phyloP scores from a whole-genome alignment of 2,329 filamentous ascomycete genomes.

The Trichoderma endophyticum region DNA sequence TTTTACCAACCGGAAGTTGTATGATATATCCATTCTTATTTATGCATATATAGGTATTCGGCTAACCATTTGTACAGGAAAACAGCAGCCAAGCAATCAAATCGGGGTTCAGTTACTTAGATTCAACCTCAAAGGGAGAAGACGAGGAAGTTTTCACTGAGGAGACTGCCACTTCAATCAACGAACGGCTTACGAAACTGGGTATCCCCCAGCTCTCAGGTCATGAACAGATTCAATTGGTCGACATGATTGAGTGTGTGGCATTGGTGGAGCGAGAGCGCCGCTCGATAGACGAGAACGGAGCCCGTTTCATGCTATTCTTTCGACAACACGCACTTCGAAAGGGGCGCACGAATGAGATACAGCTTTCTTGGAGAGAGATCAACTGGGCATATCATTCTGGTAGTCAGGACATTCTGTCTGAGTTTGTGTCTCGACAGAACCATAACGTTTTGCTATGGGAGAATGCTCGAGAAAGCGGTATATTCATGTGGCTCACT shows the following conservation, averaged over 20 bases:
- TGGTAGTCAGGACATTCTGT: conserved; percentile 81
- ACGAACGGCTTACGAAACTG: conserved; percentile 71
- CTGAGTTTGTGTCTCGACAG: conserved; percentile 77
- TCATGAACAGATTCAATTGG: conserved; percentile 80
- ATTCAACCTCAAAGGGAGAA: neutral
- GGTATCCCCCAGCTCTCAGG: conserved; percentile 77
- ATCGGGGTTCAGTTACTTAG: neutral
- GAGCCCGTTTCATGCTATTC: conserved; percentile 81
- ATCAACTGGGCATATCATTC: conserved; percentile 86
- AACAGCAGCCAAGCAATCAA: neutral
- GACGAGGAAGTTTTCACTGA: conserved; percentile 61
- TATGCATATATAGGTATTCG: neutral
- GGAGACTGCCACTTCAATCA: conserved; percentile 65
- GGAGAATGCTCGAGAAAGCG: conserved; percentile 80
- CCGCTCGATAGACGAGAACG: conserved; percentile 86
- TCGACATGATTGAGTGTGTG: conserved; percentile 80
- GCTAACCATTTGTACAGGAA: neutral
- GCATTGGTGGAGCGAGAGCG: conserved; percentile 82
- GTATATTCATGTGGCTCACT: conserved; percentile 92
- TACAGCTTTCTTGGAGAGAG: conserved; percentile 71
- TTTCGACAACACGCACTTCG: conserved; percentile 77
- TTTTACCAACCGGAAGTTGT: conserved; percentile 44
- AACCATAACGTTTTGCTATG: conserved; percentile 78
- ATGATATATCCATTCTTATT: neutral
- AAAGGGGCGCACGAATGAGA: conserved; percentile 60